Evolutionary conservation across 352 stramenopile species (phyloP), one percentile per base, ranked within the genome.

Genomic region (Globisporangium spiculum): DNA sequence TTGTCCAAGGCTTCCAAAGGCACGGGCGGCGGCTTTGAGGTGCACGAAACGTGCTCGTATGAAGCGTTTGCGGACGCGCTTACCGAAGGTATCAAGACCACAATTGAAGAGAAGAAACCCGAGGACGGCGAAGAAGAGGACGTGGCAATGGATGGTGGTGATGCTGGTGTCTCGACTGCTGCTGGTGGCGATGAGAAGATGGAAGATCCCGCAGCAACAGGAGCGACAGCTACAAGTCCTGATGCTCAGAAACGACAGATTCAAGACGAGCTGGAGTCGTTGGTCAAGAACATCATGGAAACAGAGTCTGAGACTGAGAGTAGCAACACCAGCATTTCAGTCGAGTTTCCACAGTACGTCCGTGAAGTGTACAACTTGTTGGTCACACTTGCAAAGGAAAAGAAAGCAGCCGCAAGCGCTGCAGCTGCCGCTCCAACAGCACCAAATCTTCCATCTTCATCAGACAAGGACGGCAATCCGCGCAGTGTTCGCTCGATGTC

Each of bases 51-150:
- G 12, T 82, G 76, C 6, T 80, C 67, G 14, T 89, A 73, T 32
- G 72, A 78, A 5, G 74, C 69, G 0, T 91, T 86, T 64, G 52
- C 41, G 1, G 62, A 70, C 14, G 78, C 72, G 1, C 61, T 91
- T 1, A 67, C 74, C 20, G 70, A 60, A 38, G 76, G 81, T 10
- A 74, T 90, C 4, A 53, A 68, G 12, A 32, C 65, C 4, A 54
- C 60, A 8, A 57, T 88, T 24, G 79, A 90, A 3, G 75, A 66
- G 7, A 88, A 88, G 34, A 75, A 80, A 16, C 74, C 77, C 22
- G 83, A 93, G 64, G 81, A 93, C 68, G 83, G 84, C 5, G 84
- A 92, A 55, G 84, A 88, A 73, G 74, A 73, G 1, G 70, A 60
- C 14, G 68, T 66, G 18, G 26, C 65, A 60, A 71, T 36, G 26